Conservation (phyloP, 176 grass and related monocot genomes). For the Echinochloa phyllopogon region DNA sequence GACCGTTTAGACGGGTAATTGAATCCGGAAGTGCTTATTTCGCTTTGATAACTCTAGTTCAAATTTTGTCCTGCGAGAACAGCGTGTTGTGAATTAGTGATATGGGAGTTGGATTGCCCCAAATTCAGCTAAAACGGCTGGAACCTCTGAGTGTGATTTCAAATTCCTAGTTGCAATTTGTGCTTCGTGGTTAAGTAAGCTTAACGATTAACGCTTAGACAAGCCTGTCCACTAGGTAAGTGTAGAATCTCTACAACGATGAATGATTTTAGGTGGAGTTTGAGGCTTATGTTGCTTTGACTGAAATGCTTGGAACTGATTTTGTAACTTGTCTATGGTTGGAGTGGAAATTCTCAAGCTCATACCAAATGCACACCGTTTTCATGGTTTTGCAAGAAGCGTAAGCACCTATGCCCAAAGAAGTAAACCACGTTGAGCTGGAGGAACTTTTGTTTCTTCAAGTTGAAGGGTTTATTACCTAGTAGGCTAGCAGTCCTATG, state of each 20-base stretch:
- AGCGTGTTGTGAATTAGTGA: slow-evolving; percentile 35
- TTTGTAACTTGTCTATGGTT: slow-evolving; percentile 20
- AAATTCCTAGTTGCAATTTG: slow-evolving; percentile 18
- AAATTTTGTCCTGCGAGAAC: slow-evolving; percentile 1
- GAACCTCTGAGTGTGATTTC: not conserved
- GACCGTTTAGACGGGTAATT: not conserved
- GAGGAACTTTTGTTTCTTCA: slow-evolving; percentile 17
- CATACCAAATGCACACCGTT: not conserved
- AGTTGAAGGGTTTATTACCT: slow-evolving; percentile 5
- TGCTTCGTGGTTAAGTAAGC: not conserved
- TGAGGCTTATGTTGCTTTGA: not conserved
- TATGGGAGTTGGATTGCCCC: slow-evolving; percentile 15
- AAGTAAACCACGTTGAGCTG: not conserved
- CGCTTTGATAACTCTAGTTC: slow-evolving; percentile 18
- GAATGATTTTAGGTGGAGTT: slow-evolving; percentile 23
- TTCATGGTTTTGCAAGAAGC: slow-evolving; percentile 3
- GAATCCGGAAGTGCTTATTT: not conserved
- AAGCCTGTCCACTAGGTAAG: slow-evolving; percentile 2
- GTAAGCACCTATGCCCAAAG: not conserved
- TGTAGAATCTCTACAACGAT: slow-evolving; percentile 9
- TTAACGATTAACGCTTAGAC: slow-evolving; percentile 28
- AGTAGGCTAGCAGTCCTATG: not conserved
- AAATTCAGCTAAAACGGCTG: slow-evolving; percentile 3
- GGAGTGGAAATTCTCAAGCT: slow-evolving; percentile 33
- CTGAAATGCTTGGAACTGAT: slow-evolving; percentile 7